Evolutionary conservation across 2,329 filamentous ascomycete genomes (phyloP), one percentile per base, ranked within the genome.

Genomic region (Sphaerulina musiva): DNA sequence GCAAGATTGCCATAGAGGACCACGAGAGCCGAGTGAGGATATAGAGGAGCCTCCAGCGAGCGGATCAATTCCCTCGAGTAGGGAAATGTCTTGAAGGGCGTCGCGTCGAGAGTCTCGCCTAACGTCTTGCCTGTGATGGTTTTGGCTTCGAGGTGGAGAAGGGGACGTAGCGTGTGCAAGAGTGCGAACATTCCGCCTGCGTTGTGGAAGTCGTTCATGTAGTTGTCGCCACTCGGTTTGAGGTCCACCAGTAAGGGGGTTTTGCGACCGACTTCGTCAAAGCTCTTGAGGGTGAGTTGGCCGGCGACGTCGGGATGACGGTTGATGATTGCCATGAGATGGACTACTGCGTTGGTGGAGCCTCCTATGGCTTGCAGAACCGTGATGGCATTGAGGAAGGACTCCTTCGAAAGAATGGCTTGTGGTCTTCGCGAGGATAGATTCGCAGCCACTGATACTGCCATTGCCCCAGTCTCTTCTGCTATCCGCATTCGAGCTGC

Each of bases 121-220:
- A 79, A 55, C 1, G 75, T 78, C 58, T 76, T 69, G 1, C 76
- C 76, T 0, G 70, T 73, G 48, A 77, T 73, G 0, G 76, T 78
- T 63, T 64, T 66, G 4, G 75, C 76, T 11, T 72, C 67, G 7
- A 77, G 69, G 55, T 76, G 69, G 8, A 79, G 66, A 3, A 78
- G 65, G 5, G 76, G 75, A 5, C 70, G 69, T 4, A 79, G 65
- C 0, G 70, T 72, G 51, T 77, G 74, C 20, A 79, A 58, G 6
- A 79, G 61, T 3, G 73, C 73, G 26, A 74, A 60, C 76, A 79
- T 78, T 3, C 77, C 77, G 1, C 77, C 77, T 0, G 76, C 75
- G 54, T 78, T 77, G 57, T 79, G 76, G 52, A 79, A 79, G 58
- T 79, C 77, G n/a, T 70, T 74, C 76, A 79, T 79, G 59, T 78